These are phyloP conservation scores for Ophiocordyceps camponoti-leonardi DNA, from an alignment of 2,329 filamentous ascomycete genomes.

Conservation along the genomic window DNA sequence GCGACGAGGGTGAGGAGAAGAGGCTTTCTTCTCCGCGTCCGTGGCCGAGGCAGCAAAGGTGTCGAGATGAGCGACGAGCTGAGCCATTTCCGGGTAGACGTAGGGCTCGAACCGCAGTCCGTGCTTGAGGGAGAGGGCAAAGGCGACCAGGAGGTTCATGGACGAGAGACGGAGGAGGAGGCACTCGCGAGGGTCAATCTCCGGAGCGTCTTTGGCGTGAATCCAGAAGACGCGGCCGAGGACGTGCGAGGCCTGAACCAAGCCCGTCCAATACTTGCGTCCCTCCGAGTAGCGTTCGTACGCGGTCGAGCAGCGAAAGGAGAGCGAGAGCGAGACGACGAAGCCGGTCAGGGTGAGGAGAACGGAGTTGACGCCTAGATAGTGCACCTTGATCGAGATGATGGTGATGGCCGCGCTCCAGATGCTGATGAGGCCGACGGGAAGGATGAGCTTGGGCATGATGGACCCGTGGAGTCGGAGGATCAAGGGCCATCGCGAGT, in stretches of 20 bases:
- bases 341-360: constrained; percentile 66
- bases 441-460: constrained; percentile 56
- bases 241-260: constrained; percentile 44
- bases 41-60: constrained; percentile 50
- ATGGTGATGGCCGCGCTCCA: constrained; percentile 52
- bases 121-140: constrained; percentile 64
- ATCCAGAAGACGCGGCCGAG: constrained; percentile 73
- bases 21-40: constrained; percentile 12
- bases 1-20: constrained; percentile 18
- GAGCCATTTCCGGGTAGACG: constrained; percentile 56
- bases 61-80: constrained; percentile 53
- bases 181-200: constrained; percentile 39
- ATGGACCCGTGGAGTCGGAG: constrained; percentile 62
- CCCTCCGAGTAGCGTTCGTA: constrained; percentile 58
- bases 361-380: constrained; percentile 17
- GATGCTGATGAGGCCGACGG: constrained; percentile 39
- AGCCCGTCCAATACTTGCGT: constrained; percentile 42
- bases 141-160: constrained; percentile 64
- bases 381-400: constrained; percentile 28
- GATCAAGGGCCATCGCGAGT: constrained; percentile 64
- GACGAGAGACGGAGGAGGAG: constrained; percentile 55
- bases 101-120: constrained; percentile 72
- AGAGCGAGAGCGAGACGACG: constrained; percentile 62
- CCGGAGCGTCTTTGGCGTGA: constrained; percentile 41
- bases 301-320: constrained; percentile 59